phyloP scores from a whole-genome alignment of 768 basidiomycete genomes.

The Galerina marginata region DNA sequence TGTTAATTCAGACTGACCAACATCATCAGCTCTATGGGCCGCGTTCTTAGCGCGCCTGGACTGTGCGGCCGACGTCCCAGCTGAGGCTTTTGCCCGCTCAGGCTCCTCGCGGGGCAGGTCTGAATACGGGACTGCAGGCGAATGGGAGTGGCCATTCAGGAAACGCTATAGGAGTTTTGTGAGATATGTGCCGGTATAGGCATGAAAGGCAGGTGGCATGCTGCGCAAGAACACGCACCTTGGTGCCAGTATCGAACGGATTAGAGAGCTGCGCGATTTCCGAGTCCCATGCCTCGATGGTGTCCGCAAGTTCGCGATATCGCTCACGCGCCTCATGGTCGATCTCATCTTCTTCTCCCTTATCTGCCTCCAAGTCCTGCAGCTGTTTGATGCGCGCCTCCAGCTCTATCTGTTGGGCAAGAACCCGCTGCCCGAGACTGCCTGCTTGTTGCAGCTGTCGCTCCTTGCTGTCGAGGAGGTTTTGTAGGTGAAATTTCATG shows the following conservation, averaged over 20 bases:
- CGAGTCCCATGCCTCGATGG: constrained; percentile 75
- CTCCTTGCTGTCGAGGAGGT: constrained; percentile 88
- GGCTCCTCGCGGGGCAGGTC: constrained; percentile 65
- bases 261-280: constrained; percentile 80
- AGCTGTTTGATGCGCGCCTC: constrained; percentile 87
- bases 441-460: constrained; percentile 92
- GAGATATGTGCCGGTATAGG: neutral
- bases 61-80: constrained; percentile 80
- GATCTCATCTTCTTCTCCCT: constrained; percentile 64
- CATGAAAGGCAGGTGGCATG: constrained; percentile 3
- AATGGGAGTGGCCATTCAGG: constrained; percentile 50
- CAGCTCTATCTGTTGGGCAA: constrained; percentile 92
- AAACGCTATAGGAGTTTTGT: constrained; percentile 38
- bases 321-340: constrained; percentile 72
- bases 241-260: constrained; percentile 63
- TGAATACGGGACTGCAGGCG: constrained; percentile 48
- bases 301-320: constrained; percentile 78
- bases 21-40: constrained; percentile 87
- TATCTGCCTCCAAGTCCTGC: constrained; percentile 72
- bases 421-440: constrained; percentile 90
- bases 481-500: constrained; percentile 66
- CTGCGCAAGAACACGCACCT: constrained; percentile 49
- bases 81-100: constrained; percentile 64
- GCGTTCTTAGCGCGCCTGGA: constrained; percentile 91
- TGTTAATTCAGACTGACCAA: constrained; percentile 59